phyloP scores from a whole-genome alignment of 2,329 filamentous ascomycete species.

The Paraphaeosphaeria sporulosa region DNA sequence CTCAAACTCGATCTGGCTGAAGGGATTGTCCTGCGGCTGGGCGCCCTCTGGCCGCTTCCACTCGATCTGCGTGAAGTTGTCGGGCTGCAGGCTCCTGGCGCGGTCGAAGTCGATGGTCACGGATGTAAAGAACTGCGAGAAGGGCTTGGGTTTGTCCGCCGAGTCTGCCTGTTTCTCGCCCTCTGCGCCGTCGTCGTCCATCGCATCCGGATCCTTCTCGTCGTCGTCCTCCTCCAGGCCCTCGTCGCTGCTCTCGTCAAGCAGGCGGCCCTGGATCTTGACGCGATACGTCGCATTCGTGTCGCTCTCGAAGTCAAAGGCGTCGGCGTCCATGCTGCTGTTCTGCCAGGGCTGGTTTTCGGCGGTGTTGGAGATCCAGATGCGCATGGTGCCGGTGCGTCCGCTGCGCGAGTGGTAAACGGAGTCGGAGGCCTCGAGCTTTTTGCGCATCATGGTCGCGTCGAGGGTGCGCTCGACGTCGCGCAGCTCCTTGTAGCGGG shows the following conservation, averaged over 20 bases:
- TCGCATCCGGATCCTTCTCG: slow-evolving; percentile 58
- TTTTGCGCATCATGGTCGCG: slow-evolving; percentile 92
- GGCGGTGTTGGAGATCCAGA: slow-evolving; percentile 95
- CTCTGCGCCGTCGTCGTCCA: slow-evolving; percentile 66
- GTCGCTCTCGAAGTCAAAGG: slow-evolving; percentile 82
- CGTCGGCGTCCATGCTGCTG: slow-evolving; percentile 71
- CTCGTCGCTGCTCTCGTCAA: slow-evolving; percentile 61
- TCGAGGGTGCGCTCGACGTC: slow-evolving; percentile 89
- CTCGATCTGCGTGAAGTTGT: slow-evolving; percentile 70
- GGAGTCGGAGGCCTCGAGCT: slow-evolving; percentile 86
- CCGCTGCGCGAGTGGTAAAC: slow-evolving; percentile 77
- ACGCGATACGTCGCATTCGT: slow-evolving; percentile 84
- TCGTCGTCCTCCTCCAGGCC: slow-evolving; percentile 43
- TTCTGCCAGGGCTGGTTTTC: slow-evolving; percentile 95
- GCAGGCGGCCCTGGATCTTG: slow-evolving; percentile 86
- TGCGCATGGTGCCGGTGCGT: slow-evolving; percentile 82
- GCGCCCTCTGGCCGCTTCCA: slow-evolving; percentile 84
- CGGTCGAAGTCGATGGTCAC: slow-evolving; percentile 70
- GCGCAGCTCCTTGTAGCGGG: slow-evolving; percentile 82
- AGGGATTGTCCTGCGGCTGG: slow-evolving; percentile 73
- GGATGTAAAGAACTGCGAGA: slow-evolving; percentile 82
- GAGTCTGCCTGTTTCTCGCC: slow-evolving; percentile 31
- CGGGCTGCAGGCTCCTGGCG: slow-evolving; percentile 70
- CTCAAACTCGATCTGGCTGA: slow-evolving; percentile 92
- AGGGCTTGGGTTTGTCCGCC: slow-evolving; percentile 61